These are phyloP conservation scores for Candida manassasensis DNA, from an alignment of 805 yeast species.

Conservation along the genomic window DNA sequence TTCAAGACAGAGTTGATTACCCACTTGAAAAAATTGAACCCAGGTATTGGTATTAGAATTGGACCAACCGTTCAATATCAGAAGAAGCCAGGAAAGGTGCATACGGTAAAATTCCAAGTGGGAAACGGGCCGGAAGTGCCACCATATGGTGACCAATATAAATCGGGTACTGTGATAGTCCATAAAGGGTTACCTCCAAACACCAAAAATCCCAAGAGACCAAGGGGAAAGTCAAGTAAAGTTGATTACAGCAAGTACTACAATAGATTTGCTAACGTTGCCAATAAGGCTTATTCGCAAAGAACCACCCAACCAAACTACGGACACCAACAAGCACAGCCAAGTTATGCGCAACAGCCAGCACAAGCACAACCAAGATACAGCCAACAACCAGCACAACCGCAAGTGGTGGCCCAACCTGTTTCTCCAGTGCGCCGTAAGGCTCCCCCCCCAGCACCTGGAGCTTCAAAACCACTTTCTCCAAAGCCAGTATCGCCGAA, in stretches of 20 bases:
- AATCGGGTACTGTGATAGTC: constrained; percentile 82
- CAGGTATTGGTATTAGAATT: constrained; percentile 55
- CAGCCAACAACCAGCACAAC: constrained; percentile 7
- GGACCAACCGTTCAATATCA: constrained; percentile 74
- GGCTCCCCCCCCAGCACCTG: constrained; percentile 17
- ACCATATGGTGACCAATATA: constrained; percentile 64
- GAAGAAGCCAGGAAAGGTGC: constrained; percentile 86
- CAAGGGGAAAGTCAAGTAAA: constrained; percentile 46
- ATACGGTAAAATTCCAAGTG: constrained; percentile 63
- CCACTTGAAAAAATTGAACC: constrained; percentile 59
- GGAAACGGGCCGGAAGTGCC: constrained; percentile 58
- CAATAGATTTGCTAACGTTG: constrained; percentile 17
- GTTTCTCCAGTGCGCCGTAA: constrained; percentile 8
- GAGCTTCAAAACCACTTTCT: constrained; percentile 10
- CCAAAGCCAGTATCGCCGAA: constrained; percentile 5
- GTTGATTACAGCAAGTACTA: constrained; percentile 42
- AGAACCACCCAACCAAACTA: constrained; percentile 14
- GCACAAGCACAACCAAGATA: constrained; percentile 2
- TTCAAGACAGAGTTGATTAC: constrained; percentile 89
- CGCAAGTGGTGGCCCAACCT: constrained; percentile 7
- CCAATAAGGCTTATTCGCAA: constrained; percentile 23
- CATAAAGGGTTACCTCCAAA: constrained; percentile 73
- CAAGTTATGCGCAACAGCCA: constrained; percentile 13
- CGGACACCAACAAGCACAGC: constrained; percentile 17
- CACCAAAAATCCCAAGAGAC: constrained; percentile 68